These are phyloP conservation scores for Paramecium primaurelia DNA, from an alignment of 73 alveolate species.

Conservation along the genomic window DNA sequence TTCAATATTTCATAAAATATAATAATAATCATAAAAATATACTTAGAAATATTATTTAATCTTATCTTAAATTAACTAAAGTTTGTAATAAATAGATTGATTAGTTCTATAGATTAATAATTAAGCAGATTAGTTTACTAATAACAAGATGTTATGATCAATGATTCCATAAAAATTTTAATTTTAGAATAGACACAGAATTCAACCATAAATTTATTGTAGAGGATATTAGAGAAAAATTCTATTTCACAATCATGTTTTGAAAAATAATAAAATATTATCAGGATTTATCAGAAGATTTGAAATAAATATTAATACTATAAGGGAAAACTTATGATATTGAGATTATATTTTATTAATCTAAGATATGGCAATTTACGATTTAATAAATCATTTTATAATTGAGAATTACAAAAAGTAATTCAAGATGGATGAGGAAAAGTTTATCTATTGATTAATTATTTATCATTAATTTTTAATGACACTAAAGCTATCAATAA, in stretches of 20 bases:
- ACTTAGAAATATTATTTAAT: not conserved
- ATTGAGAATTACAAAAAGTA: too few species aligned
- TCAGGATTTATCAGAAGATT: not conserved
- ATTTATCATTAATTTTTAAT: too few species aligned
- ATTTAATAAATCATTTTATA: too few species aligned
- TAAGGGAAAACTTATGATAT: not conserved
- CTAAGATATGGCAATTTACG: not conserved
- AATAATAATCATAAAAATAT: not conserved
- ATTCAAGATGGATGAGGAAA: not conserved
- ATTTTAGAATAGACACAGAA: not conserved
- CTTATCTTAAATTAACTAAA: not conserved
- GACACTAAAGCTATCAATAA: too few species aligned
- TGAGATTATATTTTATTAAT: too few species aligned
- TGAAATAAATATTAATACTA: too few species aligned
- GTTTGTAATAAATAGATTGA: too few species aligned
- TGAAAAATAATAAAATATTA: not conserved
- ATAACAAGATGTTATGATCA: too few species aligned
- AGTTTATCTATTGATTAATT: not conserved
- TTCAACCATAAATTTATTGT: not conserved
- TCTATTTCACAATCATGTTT: too few species aligned
- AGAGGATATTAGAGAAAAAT: too few species aligned
- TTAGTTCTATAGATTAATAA: too few species aligned
- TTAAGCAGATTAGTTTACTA: not conserved
- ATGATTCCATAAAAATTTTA: not conserved
- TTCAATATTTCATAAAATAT: not conserved